phyloP scores from a whole-genome alignment of 1,284 basidiomycete species.

The Sporisorium scitamineum region DNA sequence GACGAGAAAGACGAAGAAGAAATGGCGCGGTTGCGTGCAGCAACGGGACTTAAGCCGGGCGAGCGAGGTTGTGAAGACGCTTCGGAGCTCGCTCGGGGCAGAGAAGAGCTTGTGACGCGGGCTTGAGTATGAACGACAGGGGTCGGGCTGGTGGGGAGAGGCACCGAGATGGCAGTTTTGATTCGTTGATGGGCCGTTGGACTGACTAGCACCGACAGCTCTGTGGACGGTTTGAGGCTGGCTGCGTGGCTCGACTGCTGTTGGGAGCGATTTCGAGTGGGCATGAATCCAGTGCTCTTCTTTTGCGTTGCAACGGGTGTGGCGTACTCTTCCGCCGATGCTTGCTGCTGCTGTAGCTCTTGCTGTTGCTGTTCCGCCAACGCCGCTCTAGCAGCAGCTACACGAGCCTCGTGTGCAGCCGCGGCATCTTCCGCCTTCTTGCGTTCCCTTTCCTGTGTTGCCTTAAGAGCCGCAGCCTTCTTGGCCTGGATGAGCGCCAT shows the following conservation, averaged over 20 bases:
- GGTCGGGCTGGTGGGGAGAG: slow-evolving; percentile 41
- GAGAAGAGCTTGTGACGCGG: slow-evolving; percentile 7
- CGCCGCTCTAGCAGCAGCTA: slow-evolving; percentile 29
- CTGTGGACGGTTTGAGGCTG: slow-evolving; percentile 18
- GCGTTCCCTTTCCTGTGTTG: slow-evolving; percentile 48
- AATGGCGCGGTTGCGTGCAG: slow-evolving; percentile 26
- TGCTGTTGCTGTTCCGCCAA: slow-evolving; percentile 19
- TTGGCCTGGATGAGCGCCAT: slow-evolving; percentile 65
- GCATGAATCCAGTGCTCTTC: slow-evolving; percentile 40
- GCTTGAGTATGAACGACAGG: slow-evolving; percentile 11
- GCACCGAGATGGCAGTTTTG: slow-evolving; percentile 35
- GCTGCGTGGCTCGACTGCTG: slow-evolving; percentile 5
- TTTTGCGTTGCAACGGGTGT: slow-evolving; percentile 30
- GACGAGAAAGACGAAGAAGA: slow-evolving; percentile 46
- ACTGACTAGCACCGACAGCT: slow-evolving; percentile 33
- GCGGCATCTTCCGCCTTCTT: slow-evolving; percentile 49
- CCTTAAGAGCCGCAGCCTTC: slow-evolving; percentile 56
- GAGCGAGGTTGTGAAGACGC: slow-evolving; percentile 26
- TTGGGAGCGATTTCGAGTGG: slow-evolving; percentile 16
- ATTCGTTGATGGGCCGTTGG: slow-evolving; percentile 36
- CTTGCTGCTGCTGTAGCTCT: slow-evolving; percentile 7
- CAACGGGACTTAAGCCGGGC: slow-evolving; percentile 25
- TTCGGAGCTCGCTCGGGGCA: slow-evolving; percentile 17
- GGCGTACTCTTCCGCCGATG: slow-evolving; percentile 17
- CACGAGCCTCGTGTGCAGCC: slow-evolving; percentile 41